Evolutionary conservation across 805 yeast species (phyloP), one percentile per base, ranked within the genome.

Genomic region (Candida maesae): DNA sequence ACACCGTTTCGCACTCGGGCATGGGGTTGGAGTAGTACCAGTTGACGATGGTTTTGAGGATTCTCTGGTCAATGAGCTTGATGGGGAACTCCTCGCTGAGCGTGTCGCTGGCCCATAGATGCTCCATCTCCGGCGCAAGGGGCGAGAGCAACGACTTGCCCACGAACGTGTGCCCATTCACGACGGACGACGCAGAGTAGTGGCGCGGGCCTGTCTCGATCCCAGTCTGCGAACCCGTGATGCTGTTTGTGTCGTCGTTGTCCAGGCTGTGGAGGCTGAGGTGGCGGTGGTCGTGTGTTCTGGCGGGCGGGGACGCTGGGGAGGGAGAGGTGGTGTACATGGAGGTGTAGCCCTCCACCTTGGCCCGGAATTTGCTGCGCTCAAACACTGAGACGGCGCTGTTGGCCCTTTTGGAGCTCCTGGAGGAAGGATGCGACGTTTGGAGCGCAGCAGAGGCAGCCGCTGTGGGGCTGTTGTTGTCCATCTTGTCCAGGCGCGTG

Each of bases 1-100:
- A 90, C 72, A 90, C 76, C 10, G 56, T 55, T 18, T 70, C 73
- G 15, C 90, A 81, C 4, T 74, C 75, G 0, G 96, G 95, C 30
- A 81, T 55, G 3, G 67, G 64, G 24, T 50, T 49, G 2, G 51
- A 45, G 31, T 53, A 51, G 38, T 57, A 55, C 47, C 46, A 43
- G 25, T 51, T 46, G 30, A 47, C 41, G 3, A 56, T 33, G 4
- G 45, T 25, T 20, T 44, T 50, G 40, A 51, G 39, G 17, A 55
- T 53, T 3, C 21, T 27, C 25, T 52, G 55, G 13, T 37, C 36
- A 11, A 57, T 53, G 14, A 51, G 24, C 23, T 47, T 51, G 16
- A 56, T 41, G 2, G 57, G 56, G 35, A 50, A 51, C 4, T 46
- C 37, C 4, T 38, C 29, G n/a, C 41, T 34, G 6, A 53, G 39